Evolutionary conservation across 2,329 filamentous ascomycete genomes (phyloP).

Genomic region (Dothideomycetes sp.): DNA sequence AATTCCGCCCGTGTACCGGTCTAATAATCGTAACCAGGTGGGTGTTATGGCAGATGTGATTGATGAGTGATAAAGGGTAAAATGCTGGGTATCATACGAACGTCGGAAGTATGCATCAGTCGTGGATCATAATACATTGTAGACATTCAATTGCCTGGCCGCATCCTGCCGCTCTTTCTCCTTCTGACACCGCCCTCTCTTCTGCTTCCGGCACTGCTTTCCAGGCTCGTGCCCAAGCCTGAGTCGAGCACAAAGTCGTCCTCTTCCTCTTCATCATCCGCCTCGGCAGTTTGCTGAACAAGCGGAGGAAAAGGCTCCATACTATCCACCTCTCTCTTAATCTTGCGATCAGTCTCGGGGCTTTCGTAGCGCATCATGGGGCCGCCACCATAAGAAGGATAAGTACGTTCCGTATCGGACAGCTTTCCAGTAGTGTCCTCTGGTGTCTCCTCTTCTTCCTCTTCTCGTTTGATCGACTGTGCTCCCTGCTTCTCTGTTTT

Average conservation of each 20-base stretch:
- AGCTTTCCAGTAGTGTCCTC: slow-evolving; percentile 13
- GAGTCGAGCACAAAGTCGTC: slow-evolving; percentile 35
- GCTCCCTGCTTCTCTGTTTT: slow-evolving; percentile 6
- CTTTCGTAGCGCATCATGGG: slow-evolving; percentile 24
- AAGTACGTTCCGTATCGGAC: slow-evolving; percentile 37
- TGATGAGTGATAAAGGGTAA: too few species aligned
- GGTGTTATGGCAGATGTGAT: too few species aligned
- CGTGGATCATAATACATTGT: too few species aligned
- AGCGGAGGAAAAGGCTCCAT: slow-evolving; percentile 10
- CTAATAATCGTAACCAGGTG: too few species aligned
- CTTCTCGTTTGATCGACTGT: slow-evolving; percentile 15
- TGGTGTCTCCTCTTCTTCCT: slow-evolving; percentile 13
- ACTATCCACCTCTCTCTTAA: slow-evolving; percentile 17
- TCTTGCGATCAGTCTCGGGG: slow-evolving; percentile 7
- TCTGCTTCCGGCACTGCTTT: slow-evolving; percentile 22
- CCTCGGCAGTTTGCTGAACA: slow-evolving; percentile 16
- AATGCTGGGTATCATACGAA: too few species aligned
- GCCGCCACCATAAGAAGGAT: slow-evolving; percentile 36
- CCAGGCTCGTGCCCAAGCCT: slow-evolving; percentile 38
- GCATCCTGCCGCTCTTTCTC: background rate
- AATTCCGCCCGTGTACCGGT: too few species aligned
- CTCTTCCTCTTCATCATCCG: slow-evolving; percentile 33
- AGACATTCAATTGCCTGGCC: background rate
- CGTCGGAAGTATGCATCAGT: too few species aligned
- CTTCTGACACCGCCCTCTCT: slow-evolving; percentile 4